phyloP scores from a whole-genome alignment of 192 early-diverging fungal genomes.

The Gorgonomyces haynaldii region DNA sequence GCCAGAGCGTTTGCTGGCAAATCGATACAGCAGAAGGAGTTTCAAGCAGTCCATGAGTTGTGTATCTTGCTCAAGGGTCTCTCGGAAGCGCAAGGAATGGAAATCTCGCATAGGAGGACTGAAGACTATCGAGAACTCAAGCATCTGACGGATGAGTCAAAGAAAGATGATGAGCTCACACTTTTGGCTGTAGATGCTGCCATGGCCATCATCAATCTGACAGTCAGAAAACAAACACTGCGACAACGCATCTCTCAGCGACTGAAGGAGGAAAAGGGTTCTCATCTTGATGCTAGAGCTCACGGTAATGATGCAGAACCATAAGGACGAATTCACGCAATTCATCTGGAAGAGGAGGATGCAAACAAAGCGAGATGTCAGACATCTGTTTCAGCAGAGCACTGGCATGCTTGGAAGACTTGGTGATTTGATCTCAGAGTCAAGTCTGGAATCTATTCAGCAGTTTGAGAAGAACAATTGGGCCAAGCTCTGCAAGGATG shows the following conservation, averaged over 20 bases:
- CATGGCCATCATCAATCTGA: slow-evolving; percentile 37
- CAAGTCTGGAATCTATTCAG: slow-evolving; percentile 27
- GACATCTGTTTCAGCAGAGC: slow-evolving; percentile 35
- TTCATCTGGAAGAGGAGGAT: slow-evolving; percentile 44
- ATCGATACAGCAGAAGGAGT: slow-evolving; percentile 4
- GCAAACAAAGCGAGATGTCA: slow-evolving; percentile 25
- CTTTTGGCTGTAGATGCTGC: slow-evolving; percentile 38
- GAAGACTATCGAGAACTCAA: slow-evolving; percentile 3
- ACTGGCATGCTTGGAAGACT: slow-evolving; percentile 37
- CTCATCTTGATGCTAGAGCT: slow-evolving; percentile 24
- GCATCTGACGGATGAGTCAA: slow-evolving; percentile 28
- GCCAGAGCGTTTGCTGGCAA: background rate
- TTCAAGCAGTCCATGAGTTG: slow-evolving; percentile 7
- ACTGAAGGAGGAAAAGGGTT: slow-evolving; percentile 45
- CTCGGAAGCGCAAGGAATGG: background rate
- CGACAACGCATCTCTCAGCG: slow-evolving; percentile 26
- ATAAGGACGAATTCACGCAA: slow-evolving; percentile 42
- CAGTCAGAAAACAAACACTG: slow-evolving; percentile 30
- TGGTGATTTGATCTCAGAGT: slow-evolving; percentile 35
- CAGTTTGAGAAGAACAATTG: slow-evolving; percentile 32
- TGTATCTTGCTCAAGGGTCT: slow-evolving; percentile 1
- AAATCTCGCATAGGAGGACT: background rate
- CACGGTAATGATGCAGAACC: slow-evolving; percentile 25
- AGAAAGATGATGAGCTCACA: slow-evolving; percentile 33
- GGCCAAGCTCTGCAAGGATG: slow-evolving; percentile 28